A percentile compares a stretch with the other conserved stretches of the same genome.
These are phyloP conservation scores for Exophiala sideris DNA, from an alignment of 2,329 filamentous ascomycete species.

Conservation along the genomic window DNA sequence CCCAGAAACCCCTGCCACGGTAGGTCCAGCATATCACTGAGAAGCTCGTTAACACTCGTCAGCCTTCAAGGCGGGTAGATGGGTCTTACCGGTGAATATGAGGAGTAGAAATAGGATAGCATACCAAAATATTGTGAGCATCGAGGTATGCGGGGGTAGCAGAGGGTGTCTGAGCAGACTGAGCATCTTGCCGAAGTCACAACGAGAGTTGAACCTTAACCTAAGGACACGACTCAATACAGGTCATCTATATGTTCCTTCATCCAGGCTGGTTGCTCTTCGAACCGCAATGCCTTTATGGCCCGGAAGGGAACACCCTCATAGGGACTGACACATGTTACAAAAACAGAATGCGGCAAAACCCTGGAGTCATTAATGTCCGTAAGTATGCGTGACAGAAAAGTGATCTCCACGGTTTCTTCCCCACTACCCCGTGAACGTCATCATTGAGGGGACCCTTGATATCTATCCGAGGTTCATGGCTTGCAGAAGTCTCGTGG, in stretches of 20 bases:
- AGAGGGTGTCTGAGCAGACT: conserved; percentile 1
- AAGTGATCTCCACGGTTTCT: too few relatives aligned
- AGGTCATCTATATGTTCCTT: background rate
- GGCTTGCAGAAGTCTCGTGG: too few relatives aligned
- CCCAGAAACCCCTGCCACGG: conserved; percentile 15
- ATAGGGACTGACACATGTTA: background rate
- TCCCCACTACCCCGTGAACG: too few relatives aligned
- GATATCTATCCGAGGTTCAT: too few relatives aligned
- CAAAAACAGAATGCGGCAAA: too few relatives aligned
- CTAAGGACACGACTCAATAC: background rate
- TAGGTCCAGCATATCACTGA: conserved; percentile 21
- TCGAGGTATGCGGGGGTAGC: background rate
- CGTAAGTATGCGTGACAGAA: too few relatives aligned
- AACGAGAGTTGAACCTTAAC: background rate
- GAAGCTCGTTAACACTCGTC: background rate
- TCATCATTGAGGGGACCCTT: too few relatives aligned
- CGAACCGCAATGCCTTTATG: background rate
- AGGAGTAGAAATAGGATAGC: background rate
- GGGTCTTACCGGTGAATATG: conserved; percentile 1
- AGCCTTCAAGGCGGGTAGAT: background rate
- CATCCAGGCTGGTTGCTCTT: background rate
- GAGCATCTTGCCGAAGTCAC: background rate
- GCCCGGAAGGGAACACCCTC: background rate
- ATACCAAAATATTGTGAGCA: conserved; percentile 1
- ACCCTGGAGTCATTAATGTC: too few relatives aligned